Evolutionary conservation across 179 eudicot genomes (phyloP).

Genomic region (Actinidia arguta): DNA sequence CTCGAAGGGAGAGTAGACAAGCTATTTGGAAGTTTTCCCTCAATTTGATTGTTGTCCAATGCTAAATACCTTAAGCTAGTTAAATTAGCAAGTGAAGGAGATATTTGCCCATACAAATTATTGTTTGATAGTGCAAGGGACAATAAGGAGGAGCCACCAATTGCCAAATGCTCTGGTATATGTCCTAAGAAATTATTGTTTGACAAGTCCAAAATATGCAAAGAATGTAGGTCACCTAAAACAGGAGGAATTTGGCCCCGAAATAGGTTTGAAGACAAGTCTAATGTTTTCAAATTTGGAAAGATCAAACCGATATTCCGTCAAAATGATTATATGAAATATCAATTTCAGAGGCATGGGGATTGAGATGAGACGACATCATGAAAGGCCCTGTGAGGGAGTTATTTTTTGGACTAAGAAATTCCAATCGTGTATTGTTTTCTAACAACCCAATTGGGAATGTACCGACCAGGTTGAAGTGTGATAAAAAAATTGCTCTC

Average conservation of each 20-base stretch:
- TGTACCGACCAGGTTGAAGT: not conserved
- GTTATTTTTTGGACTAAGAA: not conserved
- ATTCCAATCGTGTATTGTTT: constrained; percentile 1
- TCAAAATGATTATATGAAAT: not conserved
- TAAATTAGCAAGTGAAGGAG: not conserved
- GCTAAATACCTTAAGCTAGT: not conserved
- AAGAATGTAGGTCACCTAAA: not conserved
- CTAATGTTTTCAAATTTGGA: not conserved
- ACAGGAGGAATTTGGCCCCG: not conserved
- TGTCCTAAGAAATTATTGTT: constrained; percentile 17
- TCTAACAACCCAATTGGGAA: constrained; percentile 8
- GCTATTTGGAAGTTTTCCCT: not conserved
- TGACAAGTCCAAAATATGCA: constrained; percentile 16
- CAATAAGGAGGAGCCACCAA: not conserved
- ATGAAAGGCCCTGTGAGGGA: not conserved
- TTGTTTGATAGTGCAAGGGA: constrained; percentile 21
- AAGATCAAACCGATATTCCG: not conserved
- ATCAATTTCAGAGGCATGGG: not conserved
- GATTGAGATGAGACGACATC: not conserved
- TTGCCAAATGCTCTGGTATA: not conserved
- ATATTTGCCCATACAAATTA: constrained; percentile 9
- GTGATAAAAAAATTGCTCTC: not conserved
- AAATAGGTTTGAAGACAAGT: constrained; percentile 5
- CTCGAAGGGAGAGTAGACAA: not conserved
- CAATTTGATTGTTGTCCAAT: constrained; percentile 16